phyloP scores from a whole-genome alignment of 2,329 filamentous ascomycete species.

The Stachybotrys chartarum region DNA sequence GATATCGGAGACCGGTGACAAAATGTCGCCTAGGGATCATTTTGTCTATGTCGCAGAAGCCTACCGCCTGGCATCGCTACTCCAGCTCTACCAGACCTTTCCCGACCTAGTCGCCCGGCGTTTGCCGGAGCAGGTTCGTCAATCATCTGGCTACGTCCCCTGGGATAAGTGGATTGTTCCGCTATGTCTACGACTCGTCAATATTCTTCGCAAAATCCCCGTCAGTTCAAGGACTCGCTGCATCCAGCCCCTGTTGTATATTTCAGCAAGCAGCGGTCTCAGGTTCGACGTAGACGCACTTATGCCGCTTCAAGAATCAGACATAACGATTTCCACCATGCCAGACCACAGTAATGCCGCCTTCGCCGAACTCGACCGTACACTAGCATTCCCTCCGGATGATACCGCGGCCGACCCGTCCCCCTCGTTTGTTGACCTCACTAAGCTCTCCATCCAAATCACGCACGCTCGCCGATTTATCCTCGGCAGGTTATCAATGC shows the following conservation, averaged over 20 bases:
- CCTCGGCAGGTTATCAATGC: constrained; percentile 26
- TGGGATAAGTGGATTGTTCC: constrained; percentile 31
- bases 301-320: not conserved
- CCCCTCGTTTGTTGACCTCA: constrained; percentile 3
- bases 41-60: constrained; percentile 28
- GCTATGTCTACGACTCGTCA: constrained; percentile 21
- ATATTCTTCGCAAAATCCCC: constrained; percentile 25
- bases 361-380: not conserved
- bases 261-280: constrained; percentile 27
- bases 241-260: constrained; percentile 29
- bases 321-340: not conserved
- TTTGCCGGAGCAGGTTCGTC: constrained; percentile 12
- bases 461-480: constrained; percentile 30
- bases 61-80: constrained; percentile 25
- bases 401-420: not conserved
- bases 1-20: constrained; percentile 20
- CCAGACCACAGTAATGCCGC: not conserved
- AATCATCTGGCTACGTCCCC: constrained; percentile 12
- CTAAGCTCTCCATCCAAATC: constrained; percentile 23
- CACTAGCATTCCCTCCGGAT: not conserved
- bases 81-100: constrained; percentile 32
- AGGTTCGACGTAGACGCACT: constrained; percentile 12
- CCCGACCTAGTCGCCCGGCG: constrained; percentile 22
- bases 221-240: constrained; percentile 25
- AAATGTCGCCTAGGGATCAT: constrained; percentile 17